Percentiles rank a stretch among this genome's conserved stretches.
phyloP scores from a whole-genome alignment of 2,329 filamentous ascomycete genomes.

The Cadophora malorum region DNA sequence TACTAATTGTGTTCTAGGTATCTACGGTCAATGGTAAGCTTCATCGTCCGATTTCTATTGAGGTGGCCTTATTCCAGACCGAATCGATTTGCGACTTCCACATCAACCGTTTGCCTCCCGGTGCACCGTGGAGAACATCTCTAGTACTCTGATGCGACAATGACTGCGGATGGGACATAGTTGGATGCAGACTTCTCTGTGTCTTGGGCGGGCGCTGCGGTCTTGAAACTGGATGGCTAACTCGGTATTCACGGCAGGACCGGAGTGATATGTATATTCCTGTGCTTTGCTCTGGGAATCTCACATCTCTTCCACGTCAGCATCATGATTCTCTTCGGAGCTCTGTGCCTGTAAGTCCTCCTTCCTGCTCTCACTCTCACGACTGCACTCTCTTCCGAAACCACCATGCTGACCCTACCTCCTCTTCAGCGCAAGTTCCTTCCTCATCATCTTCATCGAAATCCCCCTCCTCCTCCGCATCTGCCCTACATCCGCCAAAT shows the following conservation, averaged over 20 bases:
- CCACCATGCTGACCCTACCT: conserved; percentile 24
- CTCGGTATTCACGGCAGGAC: conserved; percentile 55
- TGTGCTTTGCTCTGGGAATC: conserved; percentile 73
- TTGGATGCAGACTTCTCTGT: not conserved
- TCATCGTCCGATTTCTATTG: conserved; percentile 7
- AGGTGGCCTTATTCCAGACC: not conserved
- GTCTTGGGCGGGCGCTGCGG: not conserved
- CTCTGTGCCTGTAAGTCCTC: conserved; percentile 60
- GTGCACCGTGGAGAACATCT: not conserved
- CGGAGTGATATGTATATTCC: conserved; percentile 72
- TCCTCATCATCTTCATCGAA: conserved; percentile 84
- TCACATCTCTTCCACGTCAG: conserved; percentile 68
- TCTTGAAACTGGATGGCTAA: conserved; percentile 29
- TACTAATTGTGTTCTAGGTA: conserved; percentile 56
- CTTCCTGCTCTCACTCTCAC: not conserved
- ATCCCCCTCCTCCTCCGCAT: conserved; percentile 95
- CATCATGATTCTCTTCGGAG: conserved; percentile 51
- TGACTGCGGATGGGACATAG: not conserved
- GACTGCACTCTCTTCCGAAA: not conserved
- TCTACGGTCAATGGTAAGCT: conserved; percentile 78
- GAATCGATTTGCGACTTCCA: conserved; percentile 6
- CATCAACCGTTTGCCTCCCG: not conserved
- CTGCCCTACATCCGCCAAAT: conserved; percentile 90
- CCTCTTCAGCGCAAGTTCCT: conserved; percentile 64
- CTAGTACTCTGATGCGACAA: not conserved